phyloP scores from a whole-genome alignment of 108 stramenopile genomes.

The Seminavis robusta region DNA sequence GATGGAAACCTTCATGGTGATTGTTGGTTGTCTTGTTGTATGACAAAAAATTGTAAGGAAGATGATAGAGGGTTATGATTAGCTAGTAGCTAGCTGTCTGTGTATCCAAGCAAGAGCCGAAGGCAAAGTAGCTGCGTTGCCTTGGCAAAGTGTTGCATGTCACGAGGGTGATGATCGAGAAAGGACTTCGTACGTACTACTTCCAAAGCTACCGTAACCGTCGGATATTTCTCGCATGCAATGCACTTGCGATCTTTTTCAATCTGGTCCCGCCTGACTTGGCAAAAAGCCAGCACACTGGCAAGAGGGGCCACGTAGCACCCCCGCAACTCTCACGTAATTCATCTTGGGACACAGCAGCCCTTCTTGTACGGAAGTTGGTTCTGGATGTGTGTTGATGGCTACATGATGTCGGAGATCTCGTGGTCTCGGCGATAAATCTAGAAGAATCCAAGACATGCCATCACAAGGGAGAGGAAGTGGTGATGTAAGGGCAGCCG shows the following conservation, averaged over 20 bases:
- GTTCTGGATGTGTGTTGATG: too few species aligned
- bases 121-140: background rate
- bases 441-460: too few species aligned
- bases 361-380: too few species aligned
- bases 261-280: background rate
- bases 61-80: background rate
- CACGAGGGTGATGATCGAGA: background rate
- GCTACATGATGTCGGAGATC: too few species aligned
- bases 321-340: too few species aligned
- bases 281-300: background rate
- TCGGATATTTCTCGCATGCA: background rate
- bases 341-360: too few species aligned
- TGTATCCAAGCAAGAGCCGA: background rate
- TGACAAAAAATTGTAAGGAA: background rate
- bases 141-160: background rate
- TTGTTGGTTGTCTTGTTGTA: too few species aligned
- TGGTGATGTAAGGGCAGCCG: too few species aligned
- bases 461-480: too few species aligned
- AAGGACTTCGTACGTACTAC: background rate
- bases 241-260: background rate
- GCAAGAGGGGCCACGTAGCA: background rate
- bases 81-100: background rate
- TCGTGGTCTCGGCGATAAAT: too few species aligned
- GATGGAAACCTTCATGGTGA: constrained; percentile 20
- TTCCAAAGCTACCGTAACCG: too few species aligned